phyloP scores from a whole-genome alignment of 1,139 yeast genomes.

The Protomyces pachydermus region DNA sequence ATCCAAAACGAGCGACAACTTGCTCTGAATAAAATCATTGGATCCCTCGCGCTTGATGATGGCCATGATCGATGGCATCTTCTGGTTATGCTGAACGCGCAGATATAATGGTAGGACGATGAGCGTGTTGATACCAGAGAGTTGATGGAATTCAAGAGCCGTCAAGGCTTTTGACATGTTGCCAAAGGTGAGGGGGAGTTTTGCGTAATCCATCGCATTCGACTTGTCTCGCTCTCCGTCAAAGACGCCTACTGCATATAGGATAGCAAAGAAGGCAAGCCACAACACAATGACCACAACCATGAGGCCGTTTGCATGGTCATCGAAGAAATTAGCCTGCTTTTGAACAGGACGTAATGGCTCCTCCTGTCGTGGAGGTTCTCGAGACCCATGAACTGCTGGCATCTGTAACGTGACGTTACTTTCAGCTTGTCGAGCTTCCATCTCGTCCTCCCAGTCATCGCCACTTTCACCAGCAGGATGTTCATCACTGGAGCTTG shows the following conservation, averaged over 20 bases:
- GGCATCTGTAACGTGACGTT: not conserved
- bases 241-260: no score
- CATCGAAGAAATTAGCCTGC: no score
- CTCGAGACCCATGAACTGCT: not conserved
- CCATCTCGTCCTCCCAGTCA: not conserved
- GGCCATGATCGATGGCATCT: no score
- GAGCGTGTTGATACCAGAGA: not conserved
- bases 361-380: not conserved
- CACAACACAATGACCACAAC: no score
- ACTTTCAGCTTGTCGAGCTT: not conserved
- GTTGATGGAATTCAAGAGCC: not conserved
- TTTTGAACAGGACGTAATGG: no score
- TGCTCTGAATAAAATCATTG: not conserved
- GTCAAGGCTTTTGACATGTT: not conserved
- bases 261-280: no score
- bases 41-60: not conserved
- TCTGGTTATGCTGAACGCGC: not conserved
- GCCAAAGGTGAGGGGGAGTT: not conserved
- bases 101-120: not conserved
- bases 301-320: no score
- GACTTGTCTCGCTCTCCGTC: no score
- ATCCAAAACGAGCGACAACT: slow-evolving; percentile 5
- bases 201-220: no score
- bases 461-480: not conserved
- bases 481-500: not conserved